Evolutionary conservation across 2,329 filamentous ascomycete species (phyloP).

Genomic region (Stagonosporopsis chrysanthemi): DNA sequence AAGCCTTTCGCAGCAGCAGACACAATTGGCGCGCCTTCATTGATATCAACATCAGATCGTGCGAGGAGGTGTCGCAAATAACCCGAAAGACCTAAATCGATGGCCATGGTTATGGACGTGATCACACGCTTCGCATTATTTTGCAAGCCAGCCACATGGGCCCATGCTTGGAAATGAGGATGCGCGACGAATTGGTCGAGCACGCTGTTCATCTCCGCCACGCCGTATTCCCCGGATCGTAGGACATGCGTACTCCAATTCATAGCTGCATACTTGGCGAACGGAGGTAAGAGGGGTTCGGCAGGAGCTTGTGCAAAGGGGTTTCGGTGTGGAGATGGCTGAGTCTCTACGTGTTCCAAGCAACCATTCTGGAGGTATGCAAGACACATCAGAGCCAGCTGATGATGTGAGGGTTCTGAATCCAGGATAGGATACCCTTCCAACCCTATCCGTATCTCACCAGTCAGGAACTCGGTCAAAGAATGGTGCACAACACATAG

Average conservation of each 20-base stretch:
- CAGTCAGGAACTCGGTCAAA: not conserved
- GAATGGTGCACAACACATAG: not conserved
- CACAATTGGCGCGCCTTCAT: not conserved
- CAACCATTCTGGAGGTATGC: not conserved
- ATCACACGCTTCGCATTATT: not conserved
- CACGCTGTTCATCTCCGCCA: not conserved
- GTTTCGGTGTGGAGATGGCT: not conserved
- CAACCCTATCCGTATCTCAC: not conserved
- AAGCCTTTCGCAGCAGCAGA: not conserved
- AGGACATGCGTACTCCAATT: constrained; percentile 50
- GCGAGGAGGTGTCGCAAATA: not conserved
- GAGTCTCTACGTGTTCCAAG: not conserved
- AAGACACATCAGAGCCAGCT: not conserved
- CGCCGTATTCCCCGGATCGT: constrained; percentile 49
- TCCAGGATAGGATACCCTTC: not conserved
- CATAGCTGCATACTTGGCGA: constrained; percentile 5
- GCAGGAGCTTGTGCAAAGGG: not conserved
- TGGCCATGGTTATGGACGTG: not conserved
- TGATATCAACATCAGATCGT: not conserved
- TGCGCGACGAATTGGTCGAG: not conserved
- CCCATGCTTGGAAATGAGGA: constrained; percentile 1
- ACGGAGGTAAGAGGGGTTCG: not conserved
- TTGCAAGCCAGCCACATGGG: not conserved
- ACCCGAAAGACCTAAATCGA: not conserved
- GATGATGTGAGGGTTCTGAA: not conserved